A percentile compares a stretch with the other conserved stretches of the same genome.
Evolutionary conservation across 1,284 basidiomycete genomes (phyloP).

Genomic region (Rhodotorula mucilaginosa): DNA sequence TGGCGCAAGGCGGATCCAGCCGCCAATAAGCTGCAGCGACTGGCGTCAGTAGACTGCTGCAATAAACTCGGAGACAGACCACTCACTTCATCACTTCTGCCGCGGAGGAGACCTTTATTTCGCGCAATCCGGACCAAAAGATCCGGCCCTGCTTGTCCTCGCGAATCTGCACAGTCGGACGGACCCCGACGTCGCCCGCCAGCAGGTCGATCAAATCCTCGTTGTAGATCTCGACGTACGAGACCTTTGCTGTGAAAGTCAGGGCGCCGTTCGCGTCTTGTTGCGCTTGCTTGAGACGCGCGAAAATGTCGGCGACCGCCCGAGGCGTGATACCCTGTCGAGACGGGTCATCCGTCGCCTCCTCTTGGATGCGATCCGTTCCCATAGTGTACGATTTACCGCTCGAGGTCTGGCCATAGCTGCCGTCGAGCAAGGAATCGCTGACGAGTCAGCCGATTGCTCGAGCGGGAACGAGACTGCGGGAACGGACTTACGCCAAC

Average conservation of each 20-base stretch:
- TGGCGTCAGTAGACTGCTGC: neutral
- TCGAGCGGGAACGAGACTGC: neutral
- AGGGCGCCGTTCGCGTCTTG: constrained; percentile 69
- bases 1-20: constrained; percentile 85
- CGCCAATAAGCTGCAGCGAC: constrained; percentile 25
- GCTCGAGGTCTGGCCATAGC: constrained; percentile 92
- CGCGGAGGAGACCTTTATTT: constrained; percentile 77
- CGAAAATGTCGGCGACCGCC: constrained; percentile 87
- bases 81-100: constrained; percentile 87
- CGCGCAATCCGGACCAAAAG: constrained; percentile 92
- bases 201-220: constrained; percentile 61
- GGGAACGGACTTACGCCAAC: constrained; percentile 59
- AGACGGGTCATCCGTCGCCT: constrained; percentile 61
- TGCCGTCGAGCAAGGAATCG: neutral
- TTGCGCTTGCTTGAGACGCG: constrained; percentile 69
- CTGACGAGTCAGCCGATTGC: neutral
- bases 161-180: constrained; percentile 87
- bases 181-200: constrained; percentile 63
- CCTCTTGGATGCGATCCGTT: constrained; percentile 75
- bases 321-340: constrained; percentile 82
- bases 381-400: constrained; percentile 97
- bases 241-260: constrained; percentile 59
- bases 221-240: constrained; percentile 97
- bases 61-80: neutral
- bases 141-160: constrained; percentile 96